Base-by-base conservation (phyloP, 257 asterid genomes). In the Plantago major region DNA sequence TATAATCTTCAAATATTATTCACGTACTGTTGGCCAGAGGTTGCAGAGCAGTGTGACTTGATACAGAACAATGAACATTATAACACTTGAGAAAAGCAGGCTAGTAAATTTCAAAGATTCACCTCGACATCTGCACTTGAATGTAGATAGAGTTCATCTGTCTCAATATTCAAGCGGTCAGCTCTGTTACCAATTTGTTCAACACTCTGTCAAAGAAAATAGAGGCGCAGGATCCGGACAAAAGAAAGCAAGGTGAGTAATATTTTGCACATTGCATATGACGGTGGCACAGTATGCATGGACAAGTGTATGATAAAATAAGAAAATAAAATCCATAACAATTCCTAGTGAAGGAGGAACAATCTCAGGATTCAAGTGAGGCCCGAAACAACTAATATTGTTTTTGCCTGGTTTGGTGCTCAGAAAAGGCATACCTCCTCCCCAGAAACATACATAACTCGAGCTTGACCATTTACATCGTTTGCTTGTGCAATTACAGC, bases 91-190 rank as follows among this genome's bases (percentile, higher is more conserved):
- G 22, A 52, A 14, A 47, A 47, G 59, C 47, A n/a, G n/a, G n/a
- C 37, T 48, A 66, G 46, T 71, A 52, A 18, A 70, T 42, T 45
- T 61, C 63, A 66, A 66, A 62, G 67, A 43, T 63, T 74, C 55
- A 87, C 97, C 97, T 93, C 96, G 68, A 89, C 66, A 78, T 89
- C 91, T 71, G 97, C 89, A 81, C 95, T 89, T 28, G 99, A 77
- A 69, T 80, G 76, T 67, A 93, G 78, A 76, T 64, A 93, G 59
- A 89, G 82, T 56, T 79, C 86, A 55, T 72, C 84, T 22, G 92
- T 61, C 53, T 68, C 79, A 74, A 89, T 84, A 67, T 67, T 58
- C 82, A 87, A 79, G 66, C 99, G 96, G 62, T 82, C 90, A 70
- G 97, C 97, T 79, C 97, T 82, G 65, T 85, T 79, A 52, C 88